Base-by-base conservation (phyloP, 495 filamentous ascomycete genomes). In the Neurospora tetrasperma region DNA sequence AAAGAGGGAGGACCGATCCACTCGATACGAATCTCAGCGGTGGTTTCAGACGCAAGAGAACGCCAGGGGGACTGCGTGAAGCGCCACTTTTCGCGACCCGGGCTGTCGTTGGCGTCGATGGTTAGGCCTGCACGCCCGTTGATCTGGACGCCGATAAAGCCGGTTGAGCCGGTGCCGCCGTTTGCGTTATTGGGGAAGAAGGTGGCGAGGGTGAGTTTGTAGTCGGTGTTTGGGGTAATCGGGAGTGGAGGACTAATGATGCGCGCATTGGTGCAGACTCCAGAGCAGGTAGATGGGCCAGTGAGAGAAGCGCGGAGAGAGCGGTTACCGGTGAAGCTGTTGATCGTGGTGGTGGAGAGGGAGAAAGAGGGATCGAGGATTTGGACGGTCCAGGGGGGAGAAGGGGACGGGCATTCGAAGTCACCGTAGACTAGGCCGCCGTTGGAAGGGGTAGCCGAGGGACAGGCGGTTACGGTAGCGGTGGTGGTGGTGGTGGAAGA, bases 381-480 rank as follows among this genome's bases (percentile, higher is more conserved):
- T 42, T 76, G 54, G 39, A 74, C 48, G 4, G 48, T 72, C 77
- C 77, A 79, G 1, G 76, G 73, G 6, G 71, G 71, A 20, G 71
- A 14, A 1, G 66, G 71, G 20, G 73, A 14, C 0, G 70, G 72
- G 27, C 77, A 79, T 46, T 79, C 77, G 40, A 79, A 79, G 39
- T 78, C 77, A 7, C 77, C 74, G 59, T 76, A 72, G 6, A 72
- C 43, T 18, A 78, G 16, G 54, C 72, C 70, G 43, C 44, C 42
- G 14, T 44, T 41, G 16, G 62, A 44, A 2, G 62, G 66, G 12
- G 71, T 39, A 14, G 73, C 73, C 16, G 74, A 59, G 35, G 70
- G n/a, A 46, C 75, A 74, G 40, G 73, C 68, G 18, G 46, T 75
- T n/a, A 27, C 48, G 27, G 73, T 74, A 16, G 70, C 4, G 5